Conservation (phyloP, 192 early-diverging fungal species). For the Pilaira anomala region DNA sequence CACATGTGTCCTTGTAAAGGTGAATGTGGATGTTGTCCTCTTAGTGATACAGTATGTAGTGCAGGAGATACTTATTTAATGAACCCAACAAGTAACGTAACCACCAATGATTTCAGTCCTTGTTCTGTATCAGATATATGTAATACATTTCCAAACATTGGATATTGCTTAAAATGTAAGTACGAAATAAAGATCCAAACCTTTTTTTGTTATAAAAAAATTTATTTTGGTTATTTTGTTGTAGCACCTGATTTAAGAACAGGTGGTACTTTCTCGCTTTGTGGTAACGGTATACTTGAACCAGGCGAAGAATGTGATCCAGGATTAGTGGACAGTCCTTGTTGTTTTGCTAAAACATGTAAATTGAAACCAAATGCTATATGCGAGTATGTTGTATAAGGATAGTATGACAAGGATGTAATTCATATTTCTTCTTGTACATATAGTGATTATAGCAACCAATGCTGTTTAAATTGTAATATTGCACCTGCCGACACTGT, state of each 20-base stretch:
- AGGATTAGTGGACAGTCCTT: slow-evolving; percentile 66
- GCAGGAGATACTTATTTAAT: slow-evolving; percentile 64
- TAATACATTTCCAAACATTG: slow-evolving; percentile 33
- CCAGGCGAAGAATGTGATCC: slow-evolving; percentile 91
- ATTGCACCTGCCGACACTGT: slow-evolving; percentile 54
- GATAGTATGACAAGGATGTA: background rate
- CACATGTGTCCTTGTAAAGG: slow-evolving; percentile 57
- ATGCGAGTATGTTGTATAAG: slow-evolving; percentile 52
- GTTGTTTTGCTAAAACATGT: slow-evolving; percentile 82
- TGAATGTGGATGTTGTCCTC: slow-evolving; percentile 61
- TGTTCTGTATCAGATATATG: slow-evolving; percentile 62
- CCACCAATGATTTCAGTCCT: slow-evolving; percentile 65
- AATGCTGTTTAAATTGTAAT: slow-evolving; percentile 78
- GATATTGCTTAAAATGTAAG: slow-evolving; percentile 38
- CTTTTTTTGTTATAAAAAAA: background rate
- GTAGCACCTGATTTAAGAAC: slow-evolving; percentile 40
- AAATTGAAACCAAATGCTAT: slow-evolving; percentile 68
- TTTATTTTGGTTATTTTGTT: background rate
- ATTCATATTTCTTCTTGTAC: background rate
- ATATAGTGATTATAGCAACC: slow-evolving; percentile 71
- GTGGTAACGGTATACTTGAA: slow-evolving; percentile 93
- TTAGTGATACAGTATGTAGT: slow-evolving; percentile 64
- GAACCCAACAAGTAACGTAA: slow-evolving; percentile 71
- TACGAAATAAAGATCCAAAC: background rate
- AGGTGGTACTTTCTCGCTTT: slow-evolving; percentile 63